Percentiles rank a stretch among this genome's conserved stretches.
Evolutionary conservation across 78 protist species (phyloP).

Genomic region (Parvularia atlantis): DNA sequence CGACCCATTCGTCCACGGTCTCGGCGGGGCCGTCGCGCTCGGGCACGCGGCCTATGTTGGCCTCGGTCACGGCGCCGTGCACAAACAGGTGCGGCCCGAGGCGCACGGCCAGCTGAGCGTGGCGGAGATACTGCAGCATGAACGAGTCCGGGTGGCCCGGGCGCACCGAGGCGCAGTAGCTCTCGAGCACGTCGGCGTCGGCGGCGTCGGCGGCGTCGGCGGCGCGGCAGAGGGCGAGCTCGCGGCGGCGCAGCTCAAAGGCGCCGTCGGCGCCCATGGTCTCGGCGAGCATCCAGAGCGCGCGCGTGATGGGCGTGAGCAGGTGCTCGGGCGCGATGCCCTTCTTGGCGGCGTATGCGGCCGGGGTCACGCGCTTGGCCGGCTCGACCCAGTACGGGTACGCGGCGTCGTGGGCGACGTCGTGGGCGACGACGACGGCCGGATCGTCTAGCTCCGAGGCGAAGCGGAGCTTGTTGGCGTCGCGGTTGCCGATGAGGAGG

Average conservation of each 20-base stretch:
- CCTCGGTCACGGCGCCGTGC: conserved; percentile 12
- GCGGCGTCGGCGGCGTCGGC: not conserved
- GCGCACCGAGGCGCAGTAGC: not conserved
- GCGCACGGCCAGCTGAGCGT: not conserved
- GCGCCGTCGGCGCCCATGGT: conserved; percentile 20
- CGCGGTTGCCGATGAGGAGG: conserved; percentile 24
- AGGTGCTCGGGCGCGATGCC: not conserved
- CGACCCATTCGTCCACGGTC: not conserved
- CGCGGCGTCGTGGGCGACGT: too few species aligned
- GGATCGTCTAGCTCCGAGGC: not conserved
- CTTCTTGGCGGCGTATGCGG: not conserved
- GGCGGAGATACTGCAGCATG: not conserved
- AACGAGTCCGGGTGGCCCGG: not conserved
- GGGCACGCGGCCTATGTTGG: not conserved
- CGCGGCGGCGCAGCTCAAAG: conserved; percentile 15
- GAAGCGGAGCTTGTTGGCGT: conserved; percentile 22
- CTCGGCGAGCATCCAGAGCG: conserved; percentile 6
- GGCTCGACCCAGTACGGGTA: conserved; percentile 6
- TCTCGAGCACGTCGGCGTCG: not conserved
- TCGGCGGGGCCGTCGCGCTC: not conserved
- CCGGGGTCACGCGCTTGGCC: not conserved
- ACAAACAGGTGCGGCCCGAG: not conserved
- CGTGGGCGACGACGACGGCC: too few species aligned
- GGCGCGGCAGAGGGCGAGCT: not conserved
- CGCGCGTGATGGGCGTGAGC: not conserved